Conservation (phyloP, 2,329 filamentous ascomycete species). For the Aspergillus puulaauensis region DNA sequence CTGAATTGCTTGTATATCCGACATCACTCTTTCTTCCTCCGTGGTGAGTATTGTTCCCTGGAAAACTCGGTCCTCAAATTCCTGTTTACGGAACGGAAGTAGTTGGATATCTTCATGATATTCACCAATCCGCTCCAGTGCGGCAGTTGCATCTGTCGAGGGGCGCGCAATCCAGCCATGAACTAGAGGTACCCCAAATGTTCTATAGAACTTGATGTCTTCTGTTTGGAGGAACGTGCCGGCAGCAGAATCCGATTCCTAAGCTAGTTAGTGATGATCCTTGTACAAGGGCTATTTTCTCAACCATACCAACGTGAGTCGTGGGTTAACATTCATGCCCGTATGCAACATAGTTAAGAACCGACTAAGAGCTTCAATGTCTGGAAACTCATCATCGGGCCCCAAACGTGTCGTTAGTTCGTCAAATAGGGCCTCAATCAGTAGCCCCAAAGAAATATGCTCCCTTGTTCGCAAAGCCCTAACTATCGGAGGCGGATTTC, state of each 20-base stretch:
- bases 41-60: conserved; percentile 60
- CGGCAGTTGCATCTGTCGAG: conserved; percentile 65
- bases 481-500: conserved; percentile 68
- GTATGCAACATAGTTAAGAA: conserved; percentile 89
- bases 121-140: conserved; percentile 71
- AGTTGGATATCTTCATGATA: conserved; percentile 93
- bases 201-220: conserved; percentile 88
- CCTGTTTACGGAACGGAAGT: conserved; percentile 83
- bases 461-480: conserved; percentile 77
- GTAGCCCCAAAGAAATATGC: conserved; percentile 79
- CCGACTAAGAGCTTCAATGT: conserved; percentile 81
- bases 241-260: conserved; percentile 39
- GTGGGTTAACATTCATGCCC: conserved; percentile 97
- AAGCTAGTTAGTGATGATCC: conserved; percentile 39
- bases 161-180: conserved; percentile 83
- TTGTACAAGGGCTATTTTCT: neutral
- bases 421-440: conserved; percentile 88
- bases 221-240: conserved; percentile 83
- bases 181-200: conserved; percentile 83
- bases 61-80: conserved; percentile 76
- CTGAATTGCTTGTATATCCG: conserved; percentile 83
- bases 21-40: conserved; percentile 75
- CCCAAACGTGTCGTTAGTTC: conserved; percentile 80
- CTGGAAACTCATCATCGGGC: conserved; percentile 70
- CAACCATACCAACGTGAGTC: conserved; percentile 63